Conservation (phyloP, 2,329 filamentous ascomycete genomes). For the Rhynchosporium graminicola region DNA sequence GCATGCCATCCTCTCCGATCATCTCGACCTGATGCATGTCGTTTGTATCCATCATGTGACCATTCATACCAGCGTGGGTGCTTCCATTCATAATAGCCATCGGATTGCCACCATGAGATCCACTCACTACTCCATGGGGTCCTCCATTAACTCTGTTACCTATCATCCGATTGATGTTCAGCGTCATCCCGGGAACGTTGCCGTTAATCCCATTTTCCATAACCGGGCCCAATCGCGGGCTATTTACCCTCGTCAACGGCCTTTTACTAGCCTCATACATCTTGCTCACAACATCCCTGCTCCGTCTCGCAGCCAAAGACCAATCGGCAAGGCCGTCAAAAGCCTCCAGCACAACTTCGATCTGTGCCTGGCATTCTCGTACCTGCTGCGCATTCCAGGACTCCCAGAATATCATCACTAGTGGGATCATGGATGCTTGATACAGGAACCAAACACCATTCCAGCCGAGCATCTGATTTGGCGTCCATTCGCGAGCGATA, state of each 20-base stretch:
- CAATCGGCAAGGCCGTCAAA: slow-evolving; percentile 66
- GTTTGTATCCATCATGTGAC: slow-evolving; percentile 35
- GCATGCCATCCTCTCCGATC: slow-evolving; percentile 53
- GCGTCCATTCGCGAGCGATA: slow-evolving; percentile 68
- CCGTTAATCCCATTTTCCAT: slow-evolving; percentile 39
- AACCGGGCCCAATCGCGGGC: slow-evolving; percentile 39
- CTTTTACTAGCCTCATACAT: slow-evolving; percentile 58
- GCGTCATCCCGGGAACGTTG: slow-evolving; percentile 8
- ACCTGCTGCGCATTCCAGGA: slow-evolving; percentile 40
- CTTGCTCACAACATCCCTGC: slow-evolving; percentile 62
- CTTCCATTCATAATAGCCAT: slow-evolving; percentile 21
- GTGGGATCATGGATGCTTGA: slow-evolving; percentile 76
- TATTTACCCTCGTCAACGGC: slow-evolving; percentile 36
- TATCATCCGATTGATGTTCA: slow-evolving; percentile 17
- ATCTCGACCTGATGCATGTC: slow-evolving; percentile 46
- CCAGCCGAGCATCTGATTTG: slow-evolving; percentile 77
- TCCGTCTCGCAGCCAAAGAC: slow-evolving; percentile 63
- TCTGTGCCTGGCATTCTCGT: slow-evolving; percentile 53
- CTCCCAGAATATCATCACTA: slow-evolving; percentile 74
- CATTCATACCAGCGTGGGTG: slow-evolving; percentile 24
- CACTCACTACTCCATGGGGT: slow-evolving; percentile 17
- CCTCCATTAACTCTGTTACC: slow-evolving; percentile 21
- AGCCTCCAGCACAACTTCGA: slow-evolving; percentile 59
- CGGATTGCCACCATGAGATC: slow-evolving; percentile 18
- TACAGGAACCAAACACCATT: slow-evolving; percentile 82